Conservation (phyloP, 768 basidiomycete species). For the Mycena floridula region DNA sequence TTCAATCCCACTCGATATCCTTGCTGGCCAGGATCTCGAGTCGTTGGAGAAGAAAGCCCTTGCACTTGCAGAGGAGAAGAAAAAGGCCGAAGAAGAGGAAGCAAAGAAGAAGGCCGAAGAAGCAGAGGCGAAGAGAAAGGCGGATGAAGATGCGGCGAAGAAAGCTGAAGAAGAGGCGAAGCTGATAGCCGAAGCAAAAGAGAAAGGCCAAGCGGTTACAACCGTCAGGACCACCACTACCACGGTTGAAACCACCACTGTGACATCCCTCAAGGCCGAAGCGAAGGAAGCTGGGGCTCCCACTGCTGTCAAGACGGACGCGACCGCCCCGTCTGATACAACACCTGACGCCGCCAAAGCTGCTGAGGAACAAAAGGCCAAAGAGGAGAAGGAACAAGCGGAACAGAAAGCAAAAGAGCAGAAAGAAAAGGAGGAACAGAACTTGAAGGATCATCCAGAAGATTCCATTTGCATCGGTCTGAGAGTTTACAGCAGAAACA, state of each 20-base stretch:
- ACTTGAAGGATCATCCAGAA: background rate
- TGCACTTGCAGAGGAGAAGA: constrained; percentile 5
- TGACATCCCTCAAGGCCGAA: no score
- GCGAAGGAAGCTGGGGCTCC: background rate
- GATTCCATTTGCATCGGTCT: constrained; percentile 12
- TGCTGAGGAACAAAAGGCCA: background rate
- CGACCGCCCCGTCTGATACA: background rate
- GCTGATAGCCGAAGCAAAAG: background rate
- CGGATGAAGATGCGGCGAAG: background rate
- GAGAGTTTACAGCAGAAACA: constrained; percentile 14
- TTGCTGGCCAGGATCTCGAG: constrained; percentile 11
- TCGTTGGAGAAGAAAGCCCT: constrained; percentile 12
- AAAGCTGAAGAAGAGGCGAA: background rate
- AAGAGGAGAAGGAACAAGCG: background rate
- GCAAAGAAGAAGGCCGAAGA: constrained; percentile 1
- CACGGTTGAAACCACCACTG: background rate
- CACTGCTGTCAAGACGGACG: background rate
- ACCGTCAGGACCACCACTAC: background rate
- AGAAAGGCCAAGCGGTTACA: background rate
- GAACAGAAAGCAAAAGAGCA: constrained; percentile 2
- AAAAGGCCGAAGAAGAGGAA: constrained; percentile 6
- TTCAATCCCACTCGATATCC: constrained; percentile 8
- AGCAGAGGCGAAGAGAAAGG: constrained; percentile 5
- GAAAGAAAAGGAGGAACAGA: background rate
- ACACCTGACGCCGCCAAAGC: background rate